Conservation (phyloP, 106 monocot genomes). For the Apostasia ramifera region DNA sequence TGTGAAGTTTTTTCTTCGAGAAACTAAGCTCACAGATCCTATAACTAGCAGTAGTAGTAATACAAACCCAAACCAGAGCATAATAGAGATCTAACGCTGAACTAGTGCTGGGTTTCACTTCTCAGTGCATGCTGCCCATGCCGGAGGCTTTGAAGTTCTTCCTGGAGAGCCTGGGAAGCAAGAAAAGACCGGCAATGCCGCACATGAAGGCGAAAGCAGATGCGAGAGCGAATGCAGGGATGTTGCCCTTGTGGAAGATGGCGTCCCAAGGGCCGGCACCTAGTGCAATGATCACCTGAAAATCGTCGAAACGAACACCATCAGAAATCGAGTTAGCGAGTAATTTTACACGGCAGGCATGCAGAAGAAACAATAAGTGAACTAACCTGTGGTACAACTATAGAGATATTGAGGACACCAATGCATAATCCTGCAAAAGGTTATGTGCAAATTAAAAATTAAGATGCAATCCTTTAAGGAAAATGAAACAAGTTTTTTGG, state of each 20-base stretch:
- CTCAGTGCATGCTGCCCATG: constrained; percentile 39
- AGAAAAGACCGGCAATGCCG: constrained; percentile 31
- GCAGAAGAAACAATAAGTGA: background rate
- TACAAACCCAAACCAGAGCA: too few relatives aligned
- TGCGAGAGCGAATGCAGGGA: constrained; percentile 71
- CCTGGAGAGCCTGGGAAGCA: constrained; percentile 45
- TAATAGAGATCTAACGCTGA: too few relatives aligned
- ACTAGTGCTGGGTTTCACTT: too few relatives aligned
- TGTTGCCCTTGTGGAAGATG: constrained; percentile 64
- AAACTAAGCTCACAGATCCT: too few relatives aligned
- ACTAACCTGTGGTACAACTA: constrained; percentile 84
- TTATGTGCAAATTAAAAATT: background rate
- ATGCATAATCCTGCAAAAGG: constrained; percentile 63
- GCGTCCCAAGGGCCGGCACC: constrained; percentile 90
- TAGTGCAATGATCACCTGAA: constrained; percentile 73
- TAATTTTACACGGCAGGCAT: background rate
- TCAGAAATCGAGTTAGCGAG: too few relatives aligned
- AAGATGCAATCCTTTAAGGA: background rate
- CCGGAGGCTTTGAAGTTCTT: constrained; percentile 21
- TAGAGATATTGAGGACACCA: constrained; percentile 87
- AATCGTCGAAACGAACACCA: background rate
- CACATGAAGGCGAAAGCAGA: constrained; percentile 44
- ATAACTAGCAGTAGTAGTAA: too few relatives aligned
- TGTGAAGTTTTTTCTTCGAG: too few relatives aligned
- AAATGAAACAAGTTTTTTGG: background rate